phyloP scores from a whole-genome alignment of 208 protist species.

The Tritrichomonas musculus region DNA sequence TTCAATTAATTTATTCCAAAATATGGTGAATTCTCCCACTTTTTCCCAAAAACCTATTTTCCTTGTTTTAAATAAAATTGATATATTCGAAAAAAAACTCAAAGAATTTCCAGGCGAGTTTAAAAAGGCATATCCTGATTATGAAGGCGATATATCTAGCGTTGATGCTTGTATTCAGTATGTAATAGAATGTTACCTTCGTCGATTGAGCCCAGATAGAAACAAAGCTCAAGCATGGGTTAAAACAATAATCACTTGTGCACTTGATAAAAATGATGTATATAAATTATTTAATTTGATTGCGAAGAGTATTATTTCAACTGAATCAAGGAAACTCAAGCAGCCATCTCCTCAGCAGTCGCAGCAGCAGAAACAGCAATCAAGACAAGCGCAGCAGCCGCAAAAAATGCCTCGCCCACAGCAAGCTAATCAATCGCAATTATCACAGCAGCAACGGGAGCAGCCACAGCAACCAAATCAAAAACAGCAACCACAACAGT shows the following conservation, averaged over 20 bases:
- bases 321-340: too few relatives aligned
- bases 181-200: too few relatives aligned
- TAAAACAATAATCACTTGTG: not conserved
- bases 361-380: too few relatives aligned
- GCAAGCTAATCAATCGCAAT: too few relatives aligned
- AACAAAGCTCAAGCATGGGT: not conserved
- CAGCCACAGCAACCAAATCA: too few relatives aligned
- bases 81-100: not conserved
- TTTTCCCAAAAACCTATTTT: not conserved
- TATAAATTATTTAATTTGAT: not conserved
- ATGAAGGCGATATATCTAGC: not conserved
- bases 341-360: too few relatives aligned
- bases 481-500: too few relatives aligned
- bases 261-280: not conserved
- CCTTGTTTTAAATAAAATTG: constrained; percentile 19
- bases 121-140: not conserved
- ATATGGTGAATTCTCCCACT: not conserved
- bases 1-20: not conserved
- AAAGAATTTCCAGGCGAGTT: not conserved
- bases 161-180: not conserved
- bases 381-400: too few relatives aligned
- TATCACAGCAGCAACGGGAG: too few relatives aligned
- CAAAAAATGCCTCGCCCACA: too few relatives aligned
- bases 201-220: too few relatives aligned
- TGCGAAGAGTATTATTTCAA: too few relatives aligned